phyloP scores from a whole-genome alignment of 1,284 basidiomycete genomes.

The Irpex rosettiformis region DNA sequence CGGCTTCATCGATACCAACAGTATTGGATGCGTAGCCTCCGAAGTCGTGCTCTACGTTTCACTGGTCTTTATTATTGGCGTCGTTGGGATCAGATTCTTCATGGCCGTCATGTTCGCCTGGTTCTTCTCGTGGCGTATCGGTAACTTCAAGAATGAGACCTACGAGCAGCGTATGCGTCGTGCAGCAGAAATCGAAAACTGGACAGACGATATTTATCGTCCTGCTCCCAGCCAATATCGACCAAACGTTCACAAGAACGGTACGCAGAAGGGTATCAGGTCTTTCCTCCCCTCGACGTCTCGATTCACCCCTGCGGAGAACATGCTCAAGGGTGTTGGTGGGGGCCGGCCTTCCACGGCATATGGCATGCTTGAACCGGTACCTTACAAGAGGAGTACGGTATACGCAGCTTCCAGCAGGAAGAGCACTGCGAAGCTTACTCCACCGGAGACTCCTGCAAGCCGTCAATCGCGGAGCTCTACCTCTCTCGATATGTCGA shows the following conservation, averaged over 20 bases:
- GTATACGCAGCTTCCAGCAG: conserved; percentile 48
- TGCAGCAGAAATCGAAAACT: conserved; percentile 90
- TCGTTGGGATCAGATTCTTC: conserved; percentile 91
- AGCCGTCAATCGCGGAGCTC: conserved; percentile 79
- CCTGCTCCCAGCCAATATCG: conserved; percentile 90
- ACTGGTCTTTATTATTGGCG: conserved; percentile 96
- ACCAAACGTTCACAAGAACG: conserved; percentile 81
- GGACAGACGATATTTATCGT: conserved; percentile 95
- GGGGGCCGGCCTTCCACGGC: conserved; percentile 68
- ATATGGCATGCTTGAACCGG: conserved; percentile 70
- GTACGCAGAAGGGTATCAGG: conserved; percentile 54
- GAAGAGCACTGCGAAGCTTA: conserved; percentile 42
- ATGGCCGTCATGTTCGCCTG: conserved; percentile 98
- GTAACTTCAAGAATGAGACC: conserved; percentile 91
- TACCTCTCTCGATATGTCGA: conserved; percentile 60
- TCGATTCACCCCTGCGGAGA: conserved; percentile 83
- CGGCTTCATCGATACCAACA: conserved; percentile 92
- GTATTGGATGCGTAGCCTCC: conserved; percentile 95
- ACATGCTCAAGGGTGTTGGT: conserved; percentile 54
- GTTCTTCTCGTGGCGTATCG: conserved; percentile 95
- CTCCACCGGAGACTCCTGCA: conserved; percentile 75
- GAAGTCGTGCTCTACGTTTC: conserved; percentile 93
- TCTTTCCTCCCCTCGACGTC: conserved; percentile 82
- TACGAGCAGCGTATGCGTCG: conserved; percentile 94
- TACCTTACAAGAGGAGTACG: conserved; percentile 56